Conservation (phyloP, 106 monocot species). For the Dioscorea dumetorum region DNA sequence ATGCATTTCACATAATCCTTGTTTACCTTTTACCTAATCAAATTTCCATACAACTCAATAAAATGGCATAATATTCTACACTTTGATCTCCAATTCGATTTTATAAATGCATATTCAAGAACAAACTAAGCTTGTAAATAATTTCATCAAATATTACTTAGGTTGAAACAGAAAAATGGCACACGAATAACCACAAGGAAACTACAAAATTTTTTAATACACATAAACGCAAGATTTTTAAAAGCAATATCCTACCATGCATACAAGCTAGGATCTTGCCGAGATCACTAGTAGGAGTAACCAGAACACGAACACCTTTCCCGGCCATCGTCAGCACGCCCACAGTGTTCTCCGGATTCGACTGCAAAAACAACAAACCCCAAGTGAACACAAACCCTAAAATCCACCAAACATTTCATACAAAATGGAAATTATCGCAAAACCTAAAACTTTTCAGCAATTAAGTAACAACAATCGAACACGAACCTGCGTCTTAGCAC, state of each 20-base stretch:
- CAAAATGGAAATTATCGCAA: not conserved
- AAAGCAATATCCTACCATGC: conserved; percentile 53
- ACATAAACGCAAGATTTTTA: not conserved
- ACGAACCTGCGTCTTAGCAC: conserved; percentile 84
- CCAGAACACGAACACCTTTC: conserved; percentile 84
- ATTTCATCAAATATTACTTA: too few relatives aligned
- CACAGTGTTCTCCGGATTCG: conserved; percentile 95
- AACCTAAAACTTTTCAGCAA: not conserved
- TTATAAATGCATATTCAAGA: too few relatives aligned
- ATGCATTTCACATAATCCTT: too few relatives aligned
- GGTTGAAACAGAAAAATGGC: too few relatives aligned
- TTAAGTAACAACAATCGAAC: not conserved
- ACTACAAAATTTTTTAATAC: too few relatives aligned
- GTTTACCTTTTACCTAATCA: too few relatives aligned
- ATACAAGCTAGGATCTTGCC: conserved; percentile 94
- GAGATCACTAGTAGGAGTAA: conserved; percentile 89
- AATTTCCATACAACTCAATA: too few relatives aligned
- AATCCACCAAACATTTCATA: not conserved
- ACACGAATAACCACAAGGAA: too few relatives aligned
- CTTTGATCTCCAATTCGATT: too few relatives aligned
- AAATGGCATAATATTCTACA: too few relatives aligned
- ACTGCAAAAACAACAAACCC: conserved; percentile 30
- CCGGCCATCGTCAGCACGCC: conserved; percentile 96
- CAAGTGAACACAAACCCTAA: not conserved
- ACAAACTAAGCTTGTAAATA: too few relatives aligned